Evolutionary conservation across 805 yeast genomes (phyloP).

Genomic region (Candida piceae): DNA sequence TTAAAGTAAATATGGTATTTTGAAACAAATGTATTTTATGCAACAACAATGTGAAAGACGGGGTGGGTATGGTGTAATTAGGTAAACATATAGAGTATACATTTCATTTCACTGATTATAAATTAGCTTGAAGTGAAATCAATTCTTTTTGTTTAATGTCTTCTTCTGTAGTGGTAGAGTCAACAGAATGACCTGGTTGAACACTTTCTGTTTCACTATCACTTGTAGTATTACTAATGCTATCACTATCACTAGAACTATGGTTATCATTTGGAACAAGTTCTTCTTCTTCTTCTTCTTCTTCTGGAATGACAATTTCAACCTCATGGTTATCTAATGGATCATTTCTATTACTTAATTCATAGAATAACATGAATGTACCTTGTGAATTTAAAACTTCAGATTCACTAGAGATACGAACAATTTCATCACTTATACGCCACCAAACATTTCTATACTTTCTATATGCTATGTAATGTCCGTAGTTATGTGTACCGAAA

Average conservation of each 20-base stretch:
- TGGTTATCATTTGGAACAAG: not conserved
- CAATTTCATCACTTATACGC: conserved; percentile 89
- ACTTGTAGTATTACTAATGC: conserved; percentile 1
- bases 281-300: conserved; percentile 7
- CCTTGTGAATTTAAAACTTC: conserved; percentile 83
- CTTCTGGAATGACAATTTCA: conserved; percentile 3
- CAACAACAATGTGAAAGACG: no score
- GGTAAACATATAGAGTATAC: no score
- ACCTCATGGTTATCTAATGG: conserved; percentile 30
- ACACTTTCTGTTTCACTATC: not conserved
- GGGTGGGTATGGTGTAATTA: no score
- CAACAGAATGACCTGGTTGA: no score
- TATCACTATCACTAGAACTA: conserved; percentile 5
- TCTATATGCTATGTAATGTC: conserved; percentile 92
- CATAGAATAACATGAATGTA: conserved; percentile 90
- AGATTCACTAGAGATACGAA: conserved; percentile 69
- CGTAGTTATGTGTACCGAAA: conserved; percentile 94
- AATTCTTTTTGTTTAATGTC: conserved; percentile 16
- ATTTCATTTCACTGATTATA: no score
- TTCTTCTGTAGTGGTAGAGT: conserved; percentile 13
- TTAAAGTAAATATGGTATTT: no score
- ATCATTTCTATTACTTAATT: conserved; percentile 33
- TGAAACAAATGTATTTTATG: no score
- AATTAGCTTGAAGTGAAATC: conserved; percentile 19
- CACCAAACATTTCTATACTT: conserved; percentile 85